Base-by-base conservation (phyloP, 179 eudicot genomes). In the Silene vulgaris region DNA sequence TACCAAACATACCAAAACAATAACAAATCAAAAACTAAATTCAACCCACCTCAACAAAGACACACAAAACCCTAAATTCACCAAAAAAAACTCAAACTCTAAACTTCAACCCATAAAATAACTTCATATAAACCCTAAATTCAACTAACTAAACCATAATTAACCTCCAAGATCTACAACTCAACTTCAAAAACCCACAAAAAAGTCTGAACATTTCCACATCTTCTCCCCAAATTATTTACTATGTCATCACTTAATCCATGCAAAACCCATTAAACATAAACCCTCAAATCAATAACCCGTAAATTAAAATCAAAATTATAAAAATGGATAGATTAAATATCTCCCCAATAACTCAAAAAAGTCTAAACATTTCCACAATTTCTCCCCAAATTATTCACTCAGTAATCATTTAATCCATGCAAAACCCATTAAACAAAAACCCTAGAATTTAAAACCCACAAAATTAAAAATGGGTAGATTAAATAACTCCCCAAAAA, bases 101-200 rank as follows among this genome's bases (percentile, higher is more conserved):
- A 26, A n/a, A 40, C 63, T 19, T 5, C 8, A 62, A 50, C 57
- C 26, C 72, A 29, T 29, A 11, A 29, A 32, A n/a, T n/a, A 29
- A 60, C 48, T 21, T 7, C 35, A 69, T 13, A 30, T 23, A 26
- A 30, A 13, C 6, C 35, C 26, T 57, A 40, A 40, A 30, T 32
- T 56, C 29, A 35, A 40, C 48, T 8, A 8, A 40, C 2, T 40
- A 26, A 26, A n/a, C n/a, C 26, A 64, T 3, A 63, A 50, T 71
- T 63, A 32, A 5, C 73, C 74, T 73, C 72, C 78, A 81, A 81
- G 75, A 77, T 81, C 84, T 69, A 56, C 73, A 69, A 73, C 63
- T 43, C 54, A 54, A 75, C 65, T 30, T 40, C 26, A 1, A 73
- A 14, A 50, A n/a, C 29, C 56, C 21, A 20, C 29, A 16, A 30